Percentiles rank a stretch among this genome's conserved stretches.
phyloP scores from a whole-genome alignment of 805 yeast species.

The Schwanniomyces sp. region DNA sequence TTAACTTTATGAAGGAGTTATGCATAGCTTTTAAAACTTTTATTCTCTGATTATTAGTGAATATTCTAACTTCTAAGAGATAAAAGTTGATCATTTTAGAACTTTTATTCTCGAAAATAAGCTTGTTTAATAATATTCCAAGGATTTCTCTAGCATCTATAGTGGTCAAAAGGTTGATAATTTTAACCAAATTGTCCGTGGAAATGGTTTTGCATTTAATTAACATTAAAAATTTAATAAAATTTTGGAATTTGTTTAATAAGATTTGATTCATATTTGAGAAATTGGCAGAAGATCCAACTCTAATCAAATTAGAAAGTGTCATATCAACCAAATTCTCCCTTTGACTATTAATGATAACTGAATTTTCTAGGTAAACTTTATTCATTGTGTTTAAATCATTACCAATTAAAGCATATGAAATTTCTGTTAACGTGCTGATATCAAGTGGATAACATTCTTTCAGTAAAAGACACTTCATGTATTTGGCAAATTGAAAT shows the following conservation, averaged over 20 bases:
- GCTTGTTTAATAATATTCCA: constrained; percentile 26
- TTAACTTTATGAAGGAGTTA: constrained; percentile 17
- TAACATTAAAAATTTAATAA: constrained; percentile 23
- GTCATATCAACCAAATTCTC: constrained; percentile 2
- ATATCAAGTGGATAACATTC: neutral
- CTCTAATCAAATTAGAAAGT: constrained; percentile 13
- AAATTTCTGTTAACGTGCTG: neutral
- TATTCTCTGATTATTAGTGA: constrained; percentile 15
- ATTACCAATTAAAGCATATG: constrained; percentile 6
- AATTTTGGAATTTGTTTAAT: constrained; percentile 18
- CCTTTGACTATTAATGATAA: neutral
- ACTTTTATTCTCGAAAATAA: constrained; percentile 14
- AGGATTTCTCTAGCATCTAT: constrained; percentile 20
- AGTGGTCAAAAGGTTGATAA: constrained; percentile 26
- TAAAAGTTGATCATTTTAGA: constrained; percentile 27
- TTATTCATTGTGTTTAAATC: constrained; percentile 14
- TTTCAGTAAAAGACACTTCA: constrained; percentile 10
- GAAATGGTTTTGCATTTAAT: constrained; percentile 17
- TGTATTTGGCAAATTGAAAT: constrained; percentile 17
- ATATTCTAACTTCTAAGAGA: constrained; percentile 25
- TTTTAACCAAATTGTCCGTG: constrained; percentile 17
- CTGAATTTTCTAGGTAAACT: constrained; percentile 7
- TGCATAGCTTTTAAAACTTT: constrained; percentile 21
- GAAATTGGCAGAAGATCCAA: constrained; percentile 2
- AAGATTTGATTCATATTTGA: neutral